A percentile compares a stretch with the other conserved stretches of the same genome.
These are phyloP conservation scores for Fusarium caatingaense DNA, from an alignment of 2,329 filamentous ascomycete species.

Conservation along the genomic window DNA sequence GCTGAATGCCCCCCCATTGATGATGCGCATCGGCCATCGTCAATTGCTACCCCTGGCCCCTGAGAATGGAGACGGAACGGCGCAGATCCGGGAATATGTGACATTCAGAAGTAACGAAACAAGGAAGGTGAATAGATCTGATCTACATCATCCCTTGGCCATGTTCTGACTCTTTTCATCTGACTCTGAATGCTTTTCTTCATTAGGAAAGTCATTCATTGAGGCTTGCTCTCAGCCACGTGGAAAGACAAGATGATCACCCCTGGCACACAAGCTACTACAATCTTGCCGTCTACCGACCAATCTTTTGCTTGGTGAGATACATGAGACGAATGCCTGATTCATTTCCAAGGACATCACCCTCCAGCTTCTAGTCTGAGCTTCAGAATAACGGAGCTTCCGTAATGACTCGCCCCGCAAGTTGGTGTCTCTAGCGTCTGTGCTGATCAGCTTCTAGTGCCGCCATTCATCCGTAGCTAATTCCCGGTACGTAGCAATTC, in stretches of 20 bases:
- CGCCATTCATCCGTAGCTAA: background rate
- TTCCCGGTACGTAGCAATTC: background rate
- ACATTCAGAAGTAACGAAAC: background rate
- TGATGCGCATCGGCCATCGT: background rate
- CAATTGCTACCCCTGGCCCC: background rate
- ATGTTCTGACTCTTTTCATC: background rate
- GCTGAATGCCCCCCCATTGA: background rate
- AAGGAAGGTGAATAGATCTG: background rate
- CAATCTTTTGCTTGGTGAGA: background rate
- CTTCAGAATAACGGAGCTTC: background rate
- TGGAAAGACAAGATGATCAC: background rate
- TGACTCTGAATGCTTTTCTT: background rate
- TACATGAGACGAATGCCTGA: background rate
- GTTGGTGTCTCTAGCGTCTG: background rate
- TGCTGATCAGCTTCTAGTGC: constrained; percentile 2
- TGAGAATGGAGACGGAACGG: background rate
- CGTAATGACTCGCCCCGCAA: background rate
- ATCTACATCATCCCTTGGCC: background rate
- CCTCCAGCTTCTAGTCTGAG: background rate
- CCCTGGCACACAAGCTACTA: background rate
- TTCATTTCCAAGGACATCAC: background rate
- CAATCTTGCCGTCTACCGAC: background rate
- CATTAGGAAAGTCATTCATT: background rate
- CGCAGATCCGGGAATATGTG: background rate
- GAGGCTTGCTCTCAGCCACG: background rate